A percentile compares a stretch with the other conserved stretches of the same genome.
Evolutionary conservation across 257 asterid genomes (phyloP).

Genomic region (Fraxinus quadrangulata): DNA sequence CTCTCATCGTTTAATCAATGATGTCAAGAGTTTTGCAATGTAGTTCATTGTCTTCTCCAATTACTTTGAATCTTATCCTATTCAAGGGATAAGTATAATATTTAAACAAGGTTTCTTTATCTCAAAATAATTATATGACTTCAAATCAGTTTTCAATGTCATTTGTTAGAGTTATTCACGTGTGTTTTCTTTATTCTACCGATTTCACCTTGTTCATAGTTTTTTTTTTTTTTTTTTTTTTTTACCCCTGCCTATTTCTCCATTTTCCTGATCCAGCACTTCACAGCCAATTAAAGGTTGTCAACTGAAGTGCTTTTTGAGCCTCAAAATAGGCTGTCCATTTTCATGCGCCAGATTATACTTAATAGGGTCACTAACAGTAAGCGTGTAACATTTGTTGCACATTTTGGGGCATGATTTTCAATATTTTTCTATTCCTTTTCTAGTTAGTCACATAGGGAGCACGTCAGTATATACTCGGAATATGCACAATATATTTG

Average conservation of each 20-base stretch:
- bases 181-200: background rate
- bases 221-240: background rate
- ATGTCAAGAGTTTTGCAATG: no score
- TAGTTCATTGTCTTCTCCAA: background rate
- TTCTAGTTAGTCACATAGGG: background rate
- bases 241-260: background rate
- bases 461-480: background rate
- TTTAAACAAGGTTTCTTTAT: background rate
- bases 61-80: background rate
- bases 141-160: background rate
- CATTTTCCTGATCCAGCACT: background rate
- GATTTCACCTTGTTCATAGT: background rate
- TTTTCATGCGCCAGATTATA: background rate
- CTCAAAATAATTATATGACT: background rate
- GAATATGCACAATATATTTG: background rate
- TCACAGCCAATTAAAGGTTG: background rate
- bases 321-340: background rate
- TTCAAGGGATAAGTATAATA: background rate
- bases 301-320: background rate
- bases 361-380: background rate
- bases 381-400: background rate
- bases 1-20: background rate
- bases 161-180: background rate
- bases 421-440: background rate
- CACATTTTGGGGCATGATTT: background rate